Evolutionary conservation across 139 green algal genomes (phyloP).

Genomic region (Chlorella sorokiniana): DNA sequence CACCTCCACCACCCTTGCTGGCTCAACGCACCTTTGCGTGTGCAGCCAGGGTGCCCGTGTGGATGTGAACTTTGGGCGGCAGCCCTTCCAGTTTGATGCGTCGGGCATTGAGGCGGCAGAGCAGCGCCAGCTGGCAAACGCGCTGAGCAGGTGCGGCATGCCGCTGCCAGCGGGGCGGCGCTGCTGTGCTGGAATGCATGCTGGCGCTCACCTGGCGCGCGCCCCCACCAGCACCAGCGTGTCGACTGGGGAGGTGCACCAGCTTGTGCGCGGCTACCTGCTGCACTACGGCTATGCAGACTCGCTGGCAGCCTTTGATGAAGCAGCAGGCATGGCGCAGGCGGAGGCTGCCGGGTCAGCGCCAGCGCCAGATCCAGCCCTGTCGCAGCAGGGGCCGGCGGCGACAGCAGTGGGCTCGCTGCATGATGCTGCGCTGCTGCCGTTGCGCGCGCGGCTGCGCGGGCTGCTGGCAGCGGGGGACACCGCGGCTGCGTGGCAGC

Average conservation of each 20-base stretch:
- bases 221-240: slow-evolving; percentile 40
- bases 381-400: background rate
- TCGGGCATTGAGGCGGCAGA: slow-evolving; percentile 59
- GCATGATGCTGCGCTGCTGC: background rate
- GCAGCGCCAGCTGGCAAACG: slow-evolving; percentile 48
- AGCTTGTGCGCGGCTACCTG: slow-evolving; percentile 85
- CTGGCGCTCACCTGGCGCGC: background rate
- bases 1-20: background rate
- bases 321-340: slow-evolving; percentile 41
- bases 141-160: slow-evolving; percentile 51
- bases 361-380: background rate
- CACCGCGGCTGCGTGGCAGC: slow-evolving; percentile 43
- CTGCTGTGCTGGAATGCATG: background rate
- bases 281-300: slow-evolving; percentile 79
- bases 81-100: slow-evolving; percentile 83
- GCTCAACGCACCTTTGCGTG: background rate
- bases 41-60: slow-evolving; percentile 17
- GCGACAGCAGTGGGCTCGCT: background rate
- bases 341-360: background rate
- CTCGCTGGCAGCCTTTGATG: slow-evolving; percentile 76
- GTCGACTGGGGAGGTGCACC: slow-evolving; percentile 46
- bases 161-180: background rate
- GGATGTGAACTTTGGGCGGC: slow-evolving; percentile 82
- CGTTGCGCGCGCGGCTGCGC: slow-evolving; percentile 1
- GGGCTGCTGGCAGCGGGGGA: slow-evolving; percentile 51